phyloP scores from a whole-genome alignment of 345 rosid species.

The Capsella bursapastoris region DNA sequence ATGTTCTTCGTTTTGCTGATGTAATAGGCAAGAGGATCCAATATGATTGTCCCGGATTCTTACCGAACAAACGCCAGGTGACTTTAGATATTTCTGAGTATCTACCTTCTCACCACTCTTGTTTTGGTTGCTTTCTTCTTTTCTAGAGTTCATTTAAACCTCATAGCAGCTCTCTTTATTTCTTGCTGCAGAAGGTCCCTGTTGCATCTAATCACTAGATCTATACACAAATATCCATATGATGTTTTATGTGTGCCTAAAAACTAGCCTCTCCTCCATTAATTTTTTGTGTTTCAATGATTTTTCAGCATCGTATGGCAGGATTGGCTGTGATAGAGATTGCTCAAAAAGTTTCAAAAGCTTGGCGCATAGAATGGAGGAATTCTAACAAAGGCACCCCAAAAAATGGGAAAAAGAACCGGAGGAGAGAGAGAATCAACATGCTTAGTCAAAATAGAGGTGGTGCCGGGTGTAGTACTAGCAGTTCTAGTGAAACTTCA shows the following conservation, averaged over 20 bases:
- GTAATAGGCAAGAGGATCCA: constrained; percentile 88
- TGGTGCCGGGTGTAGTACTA: constrained; percentile 93
- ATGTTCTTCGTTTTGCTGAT: constrained; percentile 81
- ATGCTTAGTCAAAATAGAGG: constrained; percentile 91
- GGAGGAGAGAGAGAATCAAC: constrained; percentile 73
- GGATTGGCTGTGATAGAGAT: constrained; percentile 92
- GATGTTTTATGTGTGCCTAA: neutral
- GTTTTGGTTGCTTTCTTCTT: neutral
- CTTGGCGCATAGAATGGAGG: constrained; percentile 92
- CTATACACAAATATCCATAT: constrained; percentile 6
- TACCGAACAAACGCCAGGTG: constrained; percentile 94
- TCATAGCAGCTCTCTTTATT: neutral
- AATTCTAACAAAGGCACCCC: constrained; percentile 58
- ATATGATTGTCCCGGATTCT: constrained; percentile 82
- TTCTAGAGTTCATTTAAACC: neutral
- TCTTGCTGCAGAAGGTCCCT: constrained; percentile 17
- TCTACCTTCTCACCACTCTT: constrained; percentile 13
- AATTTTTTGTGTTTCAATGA: constrained; percentile 39
- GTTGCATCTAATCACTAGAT: neutral
- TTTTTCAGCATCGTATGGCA: constrained; percentile 94
- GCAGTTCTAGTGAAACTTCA: constrained; percentile 72
- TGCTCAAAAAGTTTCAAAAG: constrained; percentile 89
- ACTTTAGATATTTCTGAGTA: constrained; percentile 24
- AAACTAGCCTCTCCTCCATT: constrained; percentile 3
- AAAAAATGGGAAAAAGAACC: constrained; percentile 67